These are phyloP conservation scores for Penicillium decumbens DNA, from an alignment of 2,329 filamentous ascomycete genomes.

Conservation along the genomic window DNA sequence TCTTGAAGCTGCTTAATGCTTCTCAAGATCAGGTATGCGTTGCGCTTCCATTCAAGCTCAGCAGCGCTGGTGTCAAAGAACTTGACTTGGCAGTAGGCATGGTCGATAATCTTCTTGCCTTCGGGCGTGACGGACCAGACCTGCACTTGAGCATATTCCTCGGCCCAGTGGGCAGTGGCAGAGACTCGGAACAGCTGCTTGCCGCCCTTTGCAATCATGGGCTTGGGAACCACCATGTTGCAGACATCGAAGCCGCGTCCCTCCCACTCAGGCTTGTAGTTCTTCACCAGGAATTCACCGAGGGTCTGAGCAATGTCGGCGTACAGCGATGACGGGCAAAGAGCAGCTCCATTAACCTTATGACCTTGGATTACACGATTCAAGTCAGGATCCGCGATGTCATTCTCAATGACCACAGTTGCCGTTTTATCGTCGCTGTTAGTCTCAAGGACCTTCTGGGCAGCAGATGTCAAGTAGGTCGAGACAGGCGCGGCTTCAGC, in stretches of 20 bases:
- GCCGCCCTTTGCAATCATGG: slow-evolving; percentile 54
- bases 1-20: slow-evolving; percentile 56
- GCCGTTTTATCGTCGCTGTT: slow-evolving; percentile 21
- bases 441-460: slow-evolving; percentile 31
- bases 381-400: slow-evolving; percentile 33
- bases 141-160: slow-evolving; percentile 29
- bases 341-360: slow-evolving; percentile 34
- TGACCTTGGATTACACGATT: slow-evolving; percentile 36
- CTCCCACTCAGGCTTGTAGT: slow-evolving; percentile 33
- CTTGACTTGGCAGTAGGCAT: slow-evolving; percentile 34
- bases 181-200: slow-evolving; percentile 37
- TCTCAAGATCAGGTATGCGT: slow-evolving; percentile 63
- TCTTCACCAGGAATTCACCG: slow-evolving; percentile 31
- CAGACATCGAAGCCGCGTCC: slow-evolving; percentile 33
- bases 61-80: slow-evolving; percentile 29
- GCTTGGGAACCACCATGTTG: slow-evolving; percentile 39
- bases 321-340: slow-evolving; percentile 37
- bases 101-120: slow-evolving; percentile 37
- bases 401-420: slow-evolving; percentile 35
- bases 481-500: slow-evolving; percentile 17
- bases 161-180: slow-evolving; percentile 35
- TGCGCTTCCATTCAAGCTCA: slow-evolving; percentile 49
- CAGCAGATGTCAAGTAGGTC: slow-evolving; percentile 27
- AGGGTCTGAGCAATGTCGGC: slow-evolving; percentile 38
- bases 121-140: slow-evolving; percentile 37